Conservation (phyloP, 768 basidiomycete species). For the Gautieria morchelliformis region DNA sequence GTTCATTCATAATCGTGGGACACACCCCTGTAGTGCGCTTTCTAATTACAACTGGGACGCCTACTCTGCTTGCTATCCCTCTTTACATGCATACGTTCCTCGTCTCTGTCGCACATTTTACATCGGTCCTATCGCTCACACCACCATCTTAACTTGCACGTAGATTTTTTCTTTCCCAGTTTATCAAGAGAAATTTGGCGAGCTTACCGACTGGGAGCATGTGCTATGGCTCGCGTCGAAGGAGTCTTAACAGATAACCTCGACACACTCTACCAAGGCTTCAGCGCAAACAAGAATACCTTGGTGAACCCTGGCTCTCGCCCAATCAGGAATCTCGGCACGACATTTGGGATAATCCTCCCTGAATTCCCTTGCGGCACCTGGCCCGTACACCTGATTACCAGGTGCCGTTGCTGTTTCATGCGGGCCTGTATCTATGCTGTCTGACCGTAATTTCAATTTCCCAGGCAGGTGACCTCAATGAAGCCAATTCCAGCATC, state of each 20-base stretch:
- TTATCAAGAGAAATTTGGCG: neutral
- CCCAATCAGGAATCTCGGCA: neutral
- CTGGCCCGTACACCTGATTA: no score
- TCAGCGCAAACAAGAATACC: constrained; percentile 49
- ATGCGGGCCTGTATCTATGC: no score
- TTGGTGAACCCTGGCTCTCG: constrained; percentile 30
- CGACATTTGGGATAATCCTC: neutral
- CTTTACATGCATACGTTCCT: neutral
- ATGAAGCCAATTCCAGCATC: no score
- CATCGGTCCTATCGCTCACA: neutral
- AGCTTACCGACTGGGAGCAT: constrained; percentile 14
- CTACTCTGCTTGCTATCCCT: neutral
- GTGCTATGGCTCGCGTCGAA: constrained; percentile 20
- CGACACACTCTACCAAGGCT: constrained; percentile 52
- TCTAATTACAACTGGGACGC: neutral
- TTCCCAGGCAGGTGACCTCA: no score
- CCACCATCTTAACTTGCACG: neutral
- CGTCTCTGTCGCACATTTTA: neutral
- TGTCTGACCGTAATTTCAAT: no score
- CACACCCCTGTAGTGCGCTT: constrained; percentile 2
- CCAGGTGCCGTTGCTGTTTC: no score
- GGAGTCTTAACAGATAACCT: constrained; percentile 31
- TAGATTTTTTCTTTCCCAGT: neutral
- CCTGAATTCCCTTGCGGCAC: no score
- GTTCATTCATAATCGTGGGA: neutral